Conservation (phyloP, 805 yeast species). For the Pichia paraexigua region DNA sequence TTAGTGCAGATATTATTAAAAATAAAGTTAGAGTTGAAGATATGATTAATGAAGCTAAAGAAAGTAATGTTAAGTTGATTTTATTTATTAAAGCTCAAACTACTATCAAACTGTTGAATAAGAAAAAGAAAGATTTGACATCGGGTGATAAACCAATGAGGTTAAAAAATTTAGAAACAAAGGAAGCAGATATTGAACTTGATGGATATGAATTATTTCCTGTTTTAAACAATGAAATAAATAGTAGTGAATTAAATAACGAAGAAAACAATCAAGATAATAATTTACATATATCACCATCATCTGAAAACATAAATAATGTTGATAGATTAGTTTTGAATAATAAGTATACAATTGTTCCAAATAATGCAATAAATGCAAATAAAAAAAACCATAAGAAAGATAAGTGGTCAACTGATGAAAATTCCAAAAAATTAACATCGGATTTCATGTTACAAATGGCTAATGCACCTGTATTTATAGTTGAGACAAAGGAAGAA, state of each 20-base stretch:
- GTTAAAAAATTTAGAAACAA: constrained; percentile 53
- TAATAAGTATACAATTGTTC: constrained; percentile 58
- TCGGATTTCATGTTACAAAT: constrained; percentile 45
- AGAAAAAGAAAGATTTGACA: constrained; percentile 30
- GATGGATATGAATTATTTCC: constrained; percentile 58
- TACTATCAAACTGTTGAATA: constrained; percentile 16
- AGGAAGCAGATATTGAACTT: constrained; percentile 58
- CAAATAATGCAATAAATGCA: constrained; percentile 77
- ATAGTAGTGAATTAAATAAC: constrained; percentile 6
- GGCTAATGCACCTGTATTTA: constrained; percentile 61
- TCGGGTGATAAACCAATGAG: constrained; percentile 62
- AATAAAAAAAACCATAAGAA: constrained; percentile 65
- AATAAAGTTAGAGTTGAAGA: constrained; percentile 51
- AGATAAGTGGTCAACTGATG: constrained; percentile 72
- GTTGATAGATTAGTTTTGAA: constrained; percentile 6
- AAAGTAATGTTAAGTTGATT: constrained; percentile 70
- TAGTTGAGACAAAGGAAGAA: constrained; percentile 77
- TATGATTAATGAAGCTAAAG: constrained; percentile 49
- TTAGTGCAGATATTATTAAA: constrained; percentile 64
- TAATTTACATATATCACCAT: neutral
- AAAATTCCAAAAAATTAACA: constrained; percentile 58
- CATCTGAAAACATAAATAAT: neutral
- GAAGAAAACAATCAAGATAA: constrained; percentile 8
- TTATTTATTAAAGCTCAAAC: constrained; percentile 67
- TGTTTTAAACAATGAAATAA: constrained; percentile 26